Conservation (phyloP, 495 filamentous ascomycete genomes). For the Aspergillus mulundensis region DNA sequence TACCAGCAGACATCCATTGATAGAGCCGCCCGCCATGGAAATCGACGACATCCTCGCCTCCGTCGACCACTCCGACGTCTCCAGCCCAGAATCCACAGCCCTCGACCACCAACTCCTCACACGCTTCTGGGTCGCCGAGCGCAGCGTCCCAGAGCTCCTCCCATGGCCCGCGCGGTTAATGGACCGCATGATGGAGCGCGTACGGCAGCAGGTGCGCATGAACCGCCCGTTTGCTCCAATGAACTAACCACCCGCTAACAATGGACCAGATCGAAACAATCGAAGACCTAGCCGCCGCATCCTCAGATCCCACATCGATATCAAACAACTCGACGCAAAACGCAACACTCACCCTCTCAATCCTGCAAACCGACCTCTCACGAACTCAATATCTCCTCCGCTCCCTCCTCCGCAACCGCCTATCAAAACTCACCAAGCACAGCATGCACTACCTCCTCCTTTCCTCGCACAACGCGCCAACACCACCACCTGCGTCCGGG, state of each 20-base stretch:
- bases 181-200: conserved; percentile 73
- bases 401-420: conserved; percentile 75
- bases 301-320: conserved; percentile 30
- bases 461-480: conserved; percentile 54
- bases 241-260: neutral
- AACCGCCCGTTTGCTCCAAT: no score
- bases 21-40: conserved; percentile 54
- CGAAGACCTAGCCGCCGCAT: conserved; percentile 62
- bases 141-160: conserved; percentile 79
- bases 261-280: conserved; percentile 59
- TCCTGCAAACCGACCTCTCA: conserved; percentile 95
- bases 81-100: conserved; percentile 52
- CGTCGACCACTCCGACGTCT: conserved; percentile 59
- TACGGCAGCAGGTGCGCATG: conserved; percentile 61
- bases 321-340: conserved; percentile 51
- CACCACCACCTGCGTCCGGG: conserved; percentile 35
- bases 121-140: conserved; percentile 87
- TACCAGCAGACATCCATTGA: neutral
- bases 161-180: conserved; percentile 62
- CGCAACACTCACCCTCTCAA: conserved; percentile 85
- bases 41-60: conserved; percentile 86
- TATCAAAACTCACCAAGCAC: conserved; percentile 63
- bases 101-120: conserved; percentile 85
- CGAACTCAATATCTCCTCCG: conserved; percentile 86
- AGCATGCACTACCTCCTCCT: conserved; percentile 51